Conservation (phyloP, 2,329 filamentous ascomycete genomes). For the Byssothecium circinans region DNA sequence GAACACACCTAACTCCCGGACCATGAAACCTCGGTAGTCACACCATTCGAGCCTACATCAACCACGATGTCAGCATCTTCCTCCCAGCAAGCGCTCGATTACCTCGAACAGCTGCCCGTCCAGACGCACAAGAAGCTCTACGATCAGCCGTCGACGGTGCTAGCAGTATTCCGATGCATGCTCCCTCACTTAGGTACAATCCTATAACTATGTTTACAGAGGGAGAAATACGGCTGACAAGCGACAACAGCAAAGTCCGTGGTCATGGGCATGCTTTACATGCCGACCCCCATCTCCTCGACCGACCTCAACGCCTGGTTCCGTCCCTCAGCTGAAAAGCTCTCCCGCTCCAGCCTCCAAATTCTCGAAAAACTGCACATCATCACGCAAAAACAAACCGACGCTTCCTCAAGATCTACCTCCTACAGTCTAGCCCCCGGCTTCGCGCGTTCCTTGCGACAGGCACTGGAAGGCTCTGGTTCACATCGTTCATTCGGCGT, state of each 20-base stretch:
- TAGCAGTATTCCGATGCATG: slow-evolving; percentile 97
- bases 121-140: slow-evolving; percentile 90
- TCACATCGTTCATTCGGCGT: slow-evolving; percentile 89
- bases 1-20: slow-evolving; percentile 14
- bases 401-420: slow-evolving; percentile 61
- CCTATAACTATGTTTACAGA: background rate
- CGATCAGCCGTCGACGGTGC: slow-evolving; percentile 90
- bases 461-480: slow-evolving; percentile 85
- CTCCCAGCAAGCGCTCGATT: slow-evolving; percentile 72
- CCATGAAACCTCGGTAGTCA: slow-evolving; percentile 38
- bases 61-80: slow-evolving; percentile 51
- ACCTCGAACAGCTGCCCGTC: slow-evolving; percentile 87
- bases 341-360: slow-evolving; percentile 81
- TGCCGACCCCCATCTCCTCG: slow-evolving; percentile 77
- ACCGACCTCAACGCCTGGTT: slow-evolving; percentile 85
- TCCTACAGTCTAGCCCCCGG: slow-evolving; percentile 77
- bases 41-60: slow-evolving; percentile 31
- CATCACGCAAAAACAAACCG: slow-evolving; percentile 58
- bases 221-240: slow-evolving; percentile 4
- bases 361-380: slow-evolving; percentile 87
- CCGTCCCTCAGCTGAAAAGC: slow-evolving; percentile 67
- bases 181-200: slow-evolving; percentile 78
- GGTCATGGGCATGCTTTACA: slow-evolving; percentile 93
- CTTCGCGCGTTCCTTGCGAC: slow-evolving; percentile 79
- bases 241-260: slow-evolving; percentile 75